These are phyloP conservation scores for Hemileccinum impolitum DNA, from an alignment of 768 basidiomycete genomes.

Conservation along the genomic window DNA sequence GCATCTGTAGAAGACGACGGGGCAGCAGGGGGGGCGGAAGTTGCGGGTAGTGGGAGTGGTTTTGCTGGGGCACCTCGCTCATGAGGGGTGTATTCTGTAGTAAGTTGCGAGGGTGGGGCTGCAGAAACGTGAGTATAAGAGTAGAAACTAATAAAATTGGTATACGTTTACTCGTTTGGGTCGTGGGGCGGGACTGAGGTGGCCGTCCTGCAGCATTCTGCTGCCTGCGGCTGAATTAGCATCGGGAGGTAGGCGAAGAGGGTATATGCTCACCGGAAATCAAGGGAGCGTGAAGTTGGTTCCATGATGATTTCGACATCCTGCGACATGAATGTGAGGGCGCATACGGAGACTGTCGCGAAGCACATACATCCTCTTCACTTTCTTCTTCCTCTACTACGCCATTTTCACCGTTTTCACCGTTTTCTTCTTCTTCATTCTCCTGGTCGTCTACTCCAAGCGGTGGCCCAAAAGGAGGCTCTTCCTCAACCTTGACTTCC, in stretches of 20 bases:
- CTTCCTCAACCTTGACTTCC: slow-evolving; percentile 44
- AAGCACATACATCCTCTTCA: slow-evolving; percentile 44
- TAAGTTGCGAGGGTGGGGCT: slow-evolving; percentile 54
- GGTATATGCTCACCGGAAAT: slow-evolving; percentile 56
- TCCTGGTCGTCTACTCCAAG: slow-evolving; percentile 21
- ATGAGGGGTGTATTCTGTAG: slow-evolving; percentile 80
- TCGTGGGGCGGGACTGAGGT: slow-evolving; percentile 28
- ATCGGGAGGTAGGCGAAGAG: background rate
- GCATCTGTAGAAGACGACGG: slow-evolving; percentile 19
- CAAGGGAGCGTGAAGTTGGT: slow-evolving; percentile 63
- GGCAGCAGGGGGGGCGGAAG: slow-evolving; percentile 20
- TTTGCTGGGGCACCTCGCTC: slow-evolving; percentile 52
- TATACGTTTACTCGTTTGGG: slow-evolving; percentile 32
- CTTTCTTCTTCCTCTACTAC: slow-evolving; percentile 42
- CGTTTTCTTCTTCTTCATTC: slow-evolving; percentile 27
- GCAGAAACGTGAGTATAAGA: slow-evolving; percentile 7
- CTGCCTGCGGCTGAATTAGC: slow-evolving; percentile 28
- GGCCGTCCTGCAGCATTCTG: slow-evolving; percentile 32
- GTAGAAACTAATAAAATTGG: background rate
- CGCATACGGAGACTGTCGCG: background rate
- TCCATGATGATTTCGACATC: slow-evolving; percentile 94
- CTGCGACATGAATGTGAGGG: slow-evolving; percentile 34
- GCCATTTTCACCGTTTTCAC: slow-evolving; percentile 37
- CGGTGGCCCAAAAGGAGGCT: slow-evolving; percentile 28
- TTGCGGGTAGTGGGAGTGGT: slow-evolving; percentile 13